Base-by-base conservation (phyloP, 768 basidiomycete species). In the Cystobasidium ongulense region DNA sequence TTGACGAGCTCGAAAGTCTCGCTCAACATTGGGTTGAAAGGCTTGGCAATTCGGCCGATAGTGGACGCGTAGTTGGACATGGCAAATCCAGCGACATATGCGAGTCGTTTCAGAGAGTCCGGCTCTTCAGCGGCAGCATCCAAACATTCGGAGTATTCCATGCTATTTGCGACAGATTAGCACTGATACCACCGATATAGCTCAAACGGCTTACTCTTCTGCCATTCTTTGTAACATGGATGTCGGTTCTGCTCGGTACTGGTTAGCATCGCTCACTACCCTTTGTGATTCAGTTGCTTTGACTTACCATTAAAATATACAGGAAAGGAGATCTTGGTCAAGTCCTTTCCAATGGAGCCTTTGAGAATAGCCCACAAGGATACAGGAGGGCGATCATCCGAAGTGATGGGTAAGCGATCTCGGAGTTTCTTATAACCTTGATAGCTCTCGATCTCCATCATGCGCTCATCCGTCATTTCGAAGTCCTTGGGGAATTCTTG, bases 61-160 rank as follows among this genome's bases (percentile, higher is more conserved):
- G 94, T 98, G 27, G 90, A 92, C 0, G 91, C 92, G 81, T 98
- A 98, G 82, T 97, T 97, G 33, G 90, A 91, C 92, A 96, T 96
- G 1, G 93, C 94, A 81, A 98, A 98, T 0, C 92, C 94, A 23
- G 90, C 92, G 18, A 98, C 92, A 78, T 88, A 98, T 1, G 92
- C 93, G 63, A 96, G 87, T 1, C 94, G 87, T 67, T 87, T 86
- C 54, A 90, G 85, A 0, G 91, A 87, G 78, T 96, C 90, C 29
- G 79, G 80, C 79, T 94, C 90, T 52, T 83, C 84, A 8, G 86
- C 87, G 29, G 94, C 94, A 7, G 90, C 88, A 77, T 96, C 92
- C 78, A 97, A 70, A 66, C 74, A 59, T 7, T 57, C 53, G 1
- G 29, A 38, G 43, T 15, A 54, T 29, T 65, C 68, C 29, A 35